phyloP scores from a whole-genome alignment of 2,329 filamentous ascomycete species.

The Neurospora sp. region DNA sequence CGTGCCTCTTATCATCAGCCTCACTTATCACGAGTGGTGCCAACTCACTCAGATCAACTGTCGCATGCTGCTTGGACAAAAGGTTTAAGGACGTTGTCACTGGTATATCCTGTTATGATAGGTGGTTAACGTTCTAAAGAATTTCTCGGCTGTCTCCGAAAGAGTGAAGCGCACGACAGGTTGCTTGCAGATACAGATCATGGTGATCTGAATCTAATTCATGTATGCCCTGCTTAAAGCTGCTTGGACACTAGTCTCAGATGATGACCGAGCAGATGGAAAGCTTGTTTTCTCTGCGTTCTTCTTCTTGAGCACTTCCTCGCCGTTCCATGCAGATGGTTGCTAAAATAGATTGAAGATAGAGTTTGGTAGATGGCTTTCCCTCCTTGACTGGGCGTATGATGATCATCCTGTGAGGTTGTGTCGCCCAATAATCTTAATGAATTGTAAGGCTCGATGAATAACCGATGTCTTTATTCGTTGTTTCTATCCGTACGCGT shows the following conservation, averaged over 20 bases:
- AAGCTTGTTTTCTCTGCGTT: not conserved
- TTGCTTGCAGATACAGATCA: not conserved
- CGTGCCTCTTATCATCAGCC: not conserved
- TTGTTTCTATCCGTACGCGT: not conserved
- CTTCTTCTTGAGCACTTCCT: not conserved
- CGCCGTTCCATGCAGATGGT: not conserved
- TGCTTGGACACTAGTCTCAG: not conserved
- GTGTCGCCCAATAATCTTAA: no score
- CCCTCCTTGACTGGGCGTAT: not conserved
- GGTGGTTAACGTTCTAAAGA: not conserved
- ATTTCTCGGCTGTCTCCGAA: not conserved
- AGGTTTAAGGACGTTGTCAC: not conserved
- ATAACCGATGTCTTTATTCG: not conserved
- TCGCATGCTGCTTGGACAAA: not conserved
- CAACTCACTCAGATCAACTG: not conserved
- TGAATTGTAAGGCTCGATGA: not conserved
- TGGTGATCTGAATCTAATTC: not conserved
- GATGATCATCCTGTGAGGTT: not conserved
- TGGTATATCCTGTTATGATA: not conserved
- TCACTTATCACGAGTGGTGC: not conserved
- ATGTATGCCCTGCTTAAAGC: not conserved
- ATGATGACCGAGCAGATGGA: not conserved
- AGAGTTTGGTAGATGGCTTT: not conserved
- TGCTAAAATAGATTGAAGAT: not conserved
- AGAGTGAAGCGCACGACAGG: not conserved